Conservation (phyloP, 2,329 filamentous ascomycete genomes). For the Aspergillus hiratsukae region DNA sequence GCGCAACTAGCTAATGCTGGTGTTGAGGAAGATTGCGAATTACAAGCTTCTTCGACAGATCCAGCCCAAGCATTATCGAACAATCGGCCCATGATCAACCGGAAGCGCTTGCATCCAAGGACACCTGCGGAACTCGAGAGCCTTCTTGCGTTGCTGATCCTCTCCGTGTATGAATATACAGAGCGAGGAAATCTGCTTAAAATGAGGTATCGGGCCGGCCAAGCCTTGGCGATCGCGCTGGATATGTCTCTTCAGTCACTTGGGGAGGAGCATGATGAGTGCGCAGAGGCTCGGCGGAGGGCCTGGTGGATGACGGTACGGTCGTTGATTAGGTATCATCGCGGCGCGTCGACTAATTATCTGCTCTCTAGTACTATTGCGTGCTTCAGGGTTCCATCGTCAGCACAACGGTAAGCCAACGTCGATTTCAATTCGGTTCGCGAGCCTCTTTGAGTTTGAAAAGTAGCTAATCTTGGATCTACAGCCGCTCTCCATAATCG, state of each 20-base stretch:
- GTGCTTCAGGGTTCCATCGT: constrained; percentile 44
- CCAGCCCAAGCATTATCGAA: constrained; percentile 38
- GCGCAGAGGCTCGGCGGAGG: constrained; percentile 38
- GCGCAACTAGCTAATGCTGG: constrained; percentile 35
- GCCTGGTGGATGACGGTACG: constrained; percentile 48
- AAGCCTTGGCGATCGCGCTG: constrained; percentile 41
- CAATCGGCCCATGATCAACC: constrained; percentile 25
- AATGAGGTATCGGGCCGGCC: constrained; percentile 43
- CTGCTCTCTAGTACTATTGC: constrained; percentile 36
- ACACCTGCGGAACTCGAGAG: constrained; percentile 40
- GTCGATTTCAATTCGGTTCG: background rate
- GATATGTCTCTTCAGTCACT: constrained; percentile 41
- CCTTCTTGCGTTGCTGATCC: constrained; percentile 38
- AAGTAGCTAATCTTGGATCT: constrained; percentile 9
- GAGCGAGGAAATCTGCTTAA: constrained; percentile 44
- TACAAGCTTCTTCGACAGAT: constrained; percentile 36
- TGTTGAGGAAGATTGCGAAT: constrained; percentile 42
- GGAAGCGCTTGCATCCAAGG: constrained; percentile 35
- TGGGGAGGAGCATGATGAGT: constrained; percentile 30
- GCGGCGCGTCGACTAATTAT: background rate
- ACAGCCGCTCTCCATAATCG: constrained; percentile 39
- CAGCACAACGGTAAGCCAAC: constrained; percentile 36
- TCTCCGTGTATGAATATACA: constrained; percentile 45
- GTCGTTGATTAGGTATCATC: background rate
- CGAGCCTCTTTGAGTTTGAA: background rate